Conservation (phyloP, 2,329 filamentous ascomycete species). For the Diaporthe sp. region DNA sequence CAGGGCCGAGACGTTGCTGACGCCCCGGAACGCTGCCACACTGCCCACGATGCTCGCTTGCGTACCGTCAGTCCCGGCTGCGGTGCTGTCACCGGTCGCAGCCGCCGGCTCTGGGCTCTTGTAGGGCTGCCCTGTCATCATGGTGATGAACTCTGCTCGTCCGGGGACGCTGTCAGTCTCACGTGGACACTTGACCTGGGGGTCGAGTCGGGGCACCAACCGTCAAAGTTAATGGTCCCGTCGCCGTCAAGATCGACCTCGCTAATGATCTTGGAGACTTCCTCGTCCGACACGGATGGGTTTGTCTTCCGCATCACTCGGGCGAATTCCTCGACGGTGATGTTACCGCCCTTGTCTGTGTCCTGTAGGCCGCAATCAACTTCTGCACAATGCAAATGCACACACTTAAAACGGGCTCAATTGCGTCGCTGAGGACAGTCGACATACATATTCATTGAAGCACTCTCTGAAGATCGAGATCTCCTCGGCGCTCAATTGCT, state of each 20-base stretch:
- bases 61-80: conserved; percentile 38
- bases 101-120: conserved; percentile 45
- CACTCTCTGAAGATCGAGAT: conserved; percentile 42
- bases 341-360: conserved; percentile 48
- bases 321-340: conserved; percentile 55
- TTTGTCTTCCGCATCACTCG: conserved; percentile 53
- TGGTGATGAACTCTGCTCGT: conserved; percentile 55
- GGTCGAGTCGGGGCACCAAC: conserved; percentile 42
- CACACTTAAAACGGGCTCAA: too few species aligned
- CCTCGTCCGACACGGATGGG: conserved; percentile 49
- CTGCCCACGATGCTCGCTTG: conserved; percentile 33
- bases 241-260: conserved; percentile 57
- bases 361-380: conserved; percentile 26
- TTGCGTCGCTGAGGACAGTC: not conserved
- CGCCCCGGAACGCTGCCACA: conserved; percentile 38
- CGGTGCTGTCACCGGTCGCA: conserved; percentile 48
- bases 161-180: not conserved
- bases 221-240: conserved; percentile 57
- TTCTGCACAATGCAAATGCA: not conserved
- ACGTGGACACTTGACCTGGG: not conserved
- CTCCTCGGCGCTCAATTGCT: conserved; percentile 39
- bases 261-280: conserved; percentile 55
- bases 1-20: conserved; percentile 40
- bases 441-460: conserved; percentile 42
- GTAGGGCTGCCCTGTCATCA: conserved; percentile 57